Evolutionary conservation across 352 stramenopile species (phyloP).

Genomic region (Globisporangium rhizosaccharum): DNA sequence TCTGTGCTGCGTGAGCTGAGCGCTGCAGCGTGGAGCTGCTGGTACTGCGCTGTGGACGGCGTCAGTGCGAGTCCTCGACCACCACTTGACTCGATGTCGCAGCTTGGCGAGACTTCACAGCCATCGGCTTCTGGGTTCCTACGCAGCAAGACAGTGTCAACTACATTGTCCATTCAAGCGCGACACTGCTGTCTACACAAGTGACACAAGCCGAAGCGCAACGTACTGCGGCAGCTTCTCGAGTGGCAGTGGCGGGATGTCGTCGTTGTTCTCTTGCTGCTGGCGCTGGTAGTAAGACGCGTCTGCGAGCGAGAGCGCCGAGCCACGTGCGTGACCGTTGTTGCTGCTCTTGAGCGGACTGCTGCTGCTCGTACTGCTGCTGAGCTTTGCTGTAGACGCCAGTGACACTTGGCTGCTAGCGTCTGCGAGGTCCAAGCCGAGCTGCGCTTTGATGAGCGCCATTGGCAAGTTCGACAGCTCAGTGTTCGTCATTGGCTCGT

Average conservation of each 20-base stretch:
- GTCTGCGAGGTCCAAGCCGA: conserved; percentile 47
- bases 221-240: conserved; percentile 49
- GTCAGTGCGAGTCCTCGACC: not conserved
- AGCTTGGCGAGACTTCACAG: conserved; percentile 16
- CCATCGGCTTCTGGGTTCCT: conserved; percentile 27
- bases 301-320: no score
- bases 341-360: conserved; percentile 2
- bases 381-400: not conserved
- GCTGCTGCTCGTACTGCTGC: conserved; percentile 1
- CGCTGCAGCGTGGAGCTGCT: conserved; percentile 13
- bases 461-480: conserved; percentile 66
- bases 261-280: conserved; percentile 39
- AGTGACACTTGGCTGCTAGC: not conserved
- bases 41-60: conserved; percentile 1
- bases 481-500: conserved; percentile 54
- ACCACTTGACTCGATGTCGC: conserved; percentile 10
- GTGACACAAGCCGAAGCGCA: not conserved
- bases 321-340: conserved; percentile 1
- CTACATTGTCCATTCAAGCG: not conserved
- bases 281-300: not conserved
- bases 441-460: conserved; percentile 66
- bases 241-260: conserved; percentile 44
- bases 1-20: conserved; percentile 30
- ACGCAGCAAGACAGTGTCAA: not conserved
- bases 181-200: not conserved